Evolutionary conservation across 1,139 yeast species (phyloP), one percentile per base, ranked within the genome.

Genomic region (Zhuliangozyma parablackwelliae): DNA sequence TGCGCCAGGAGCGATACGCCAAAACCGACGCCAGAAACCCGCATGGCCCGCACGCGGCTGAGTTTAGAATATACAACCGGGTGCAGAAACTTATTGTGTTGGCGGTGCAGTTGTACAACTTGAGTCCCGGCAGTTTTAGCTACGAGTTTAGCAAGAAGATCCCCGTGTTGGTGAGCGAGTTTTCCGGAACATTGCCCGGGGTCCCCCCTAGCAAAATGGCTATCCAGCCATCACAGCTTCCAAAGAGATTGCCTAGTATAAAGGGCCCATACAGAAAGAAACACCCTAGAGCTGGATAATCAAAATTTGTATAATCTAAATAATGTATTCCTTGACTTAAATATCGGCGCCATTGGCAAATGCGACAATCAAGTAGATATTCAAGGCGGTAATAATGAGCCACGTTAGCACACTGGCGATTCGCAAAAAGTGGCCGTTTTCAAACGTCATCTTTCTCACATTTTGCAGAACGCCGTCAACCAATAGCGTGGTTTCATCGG

Each of bases 151-250:
- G 72, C 46, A 56, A 65, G 33, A 69, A 61, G 38, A 51, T 89
- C 31, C 95, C 96, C 0, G 83, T 85, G 1, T 68, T 85, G 40
- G 78, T 80, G 52, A 75, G 82, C 13, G 87, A 83, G 48, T 89
- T 85, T 51, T 67, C 75, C 31, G 97, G 97, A 37, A 74, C 84
- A 1, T 70, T 89, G 51, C 97, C 96, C 1, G 88, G 88, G 0
- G 73, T 38, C 41, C 62, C 59, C 5, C 54, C 53, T 4, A 45
- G 46, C 29, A 52, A 51, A 36, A 34, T 37, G 12, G 36, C 46
- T 3, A 36, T 38, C 29, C 36, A 11, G 7, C 6, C 26, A 12
- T 26, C 16, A 26, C 29, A 21, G 21, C 28, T 12, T 7, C 20
- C 28, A 21, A 36, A 59, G 9, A 59, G 75, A 39, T 56, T 70